These are phyloP conservation scores for Leptographium procerum DNA, from an alignment of 2,329 filamentous ascomycete genomes.

Conservation along the genomic window DNA sequence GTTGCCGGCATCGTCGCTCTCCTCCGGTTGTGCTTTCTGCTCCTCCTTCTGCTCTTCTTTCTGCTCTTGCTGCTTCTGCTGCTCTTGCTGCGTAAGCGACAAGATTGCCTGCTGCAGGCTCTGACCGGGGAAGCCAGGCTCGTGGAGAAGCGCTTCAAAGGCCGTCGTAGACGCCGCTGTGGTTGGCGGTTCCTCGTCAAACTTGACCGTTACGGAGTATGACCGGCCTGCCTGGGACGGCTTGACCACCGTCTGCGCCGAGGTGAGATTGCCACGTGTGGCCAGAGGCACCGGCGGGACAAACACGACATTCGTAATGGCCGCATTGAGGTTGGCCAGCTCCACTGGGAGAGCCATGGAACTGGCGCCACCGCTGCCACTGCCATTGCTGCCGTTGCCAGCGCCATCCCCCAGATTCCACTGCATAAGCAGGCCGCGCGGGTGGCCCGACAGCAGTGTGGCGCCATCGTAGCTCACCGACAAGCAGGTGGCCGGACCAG, in stretches of 20 bases:
- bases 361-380: neutral
- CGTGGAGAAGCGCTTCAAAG: constrained; percentile 32
- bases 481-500: constrained; percentile 56
- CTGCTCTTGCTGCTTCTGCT: constrained; percentile 19
- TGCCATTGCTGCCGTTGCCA: neutral
- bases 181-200: constrained; percentile 31
- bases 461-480: constrained; percentile 74
- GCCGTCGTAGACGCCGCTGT: neutral
- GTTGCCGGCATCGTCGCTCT: too few species aligned
- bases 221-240: constrained; percentile 57
- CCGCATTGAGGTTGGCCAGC: constrained; percentile 62
- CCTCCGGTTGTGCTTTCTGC: too few species aligned
- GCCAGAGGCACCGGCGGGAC: constrained; percentile 43
- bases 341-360: constrained; percentile 51
- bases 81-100: constrained; percentile 27
- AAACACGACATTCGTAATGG: constrained; percentile 73
- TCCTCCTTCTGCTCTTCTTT: constrained; percentile 14
- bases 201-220: constrained; percentile 55
- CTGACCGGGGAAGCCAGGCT: constrained; percentile 34
- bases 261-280: constrained; percentile 17
- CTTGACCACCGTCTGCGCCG: constrained; percentile 56
- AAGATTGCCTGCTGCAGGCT: constrained; percentile 39
- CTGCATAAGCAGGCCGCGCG: constrained; percentile 62
- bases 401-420: constrained; percentile 62
- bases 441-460: constrained; percentile 67